Evolutionary conservation across 2,329 filamentous ascomycete species (phyloP).

Genomic region (Arthrobotrys sinensis): DNA sequence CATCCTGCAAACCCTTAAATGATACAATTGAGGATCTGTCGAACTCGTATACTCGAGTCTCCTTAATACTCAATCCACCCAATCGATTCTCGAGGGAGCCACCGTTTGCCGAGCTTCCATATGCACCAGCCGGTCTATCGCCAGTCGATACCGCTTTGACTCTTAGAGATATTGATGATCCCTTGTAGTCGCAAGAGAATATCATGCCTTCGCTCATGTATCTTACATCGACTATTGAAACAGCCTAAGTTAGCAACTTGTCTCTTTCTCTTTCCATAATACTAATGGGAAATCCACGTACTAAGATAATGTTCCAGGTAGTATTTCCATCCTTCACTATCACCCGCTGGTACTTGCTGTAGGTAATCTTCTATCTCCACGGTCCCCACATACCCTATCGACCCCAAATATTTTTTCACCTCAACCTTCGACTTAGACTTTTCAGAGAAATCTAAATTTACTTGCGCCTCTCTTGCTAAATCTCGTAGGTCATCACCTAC

Average conservation of each 20-base stretch:
- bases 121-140: conserved; percentile 15
- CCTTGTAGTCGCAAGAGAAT: conserved; percentile 50
- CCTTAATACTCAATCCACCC: conserved; percentile 32
- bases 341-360: conserved; percentile 44
- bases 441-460: conserved; percentile 46
- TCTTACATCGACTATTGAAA: conserved; percentile 35
- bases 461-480: conserved; percentile 15
- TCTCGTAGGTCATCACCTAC: conserved; percentile 48
- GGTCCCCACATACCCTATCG: conserved; percentile 56
- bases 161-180: conserved; percentile 33
- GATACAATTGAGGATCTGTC: conserved; percentile 53
- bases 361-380: conserved; percentile 62
- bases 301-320: conserved; percentile 64
- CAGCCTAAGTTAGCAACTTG: conserved; percentile 22
- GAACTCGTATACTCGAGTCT: conserved; percentile 46
- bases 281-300: conserved; percentile 48
- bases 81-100: conserved; percentile 22
- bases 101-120: not conserved
- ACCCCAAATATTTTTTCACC: conserved; percentile 62
- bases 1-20: conserved; percentile 53
- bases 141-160: conserved; percentile 42
- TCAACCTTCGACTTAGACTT: conserved; percentile 61
- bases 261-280: not conserved
- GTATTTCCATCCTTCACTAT: conserved; percentile 63
- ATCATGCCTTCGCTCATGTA: conserved; percentile 48